Evolutionary conservation across 164 flowering plant species (phyloP).

Genomic region (Sextonia rubra): DNA sequence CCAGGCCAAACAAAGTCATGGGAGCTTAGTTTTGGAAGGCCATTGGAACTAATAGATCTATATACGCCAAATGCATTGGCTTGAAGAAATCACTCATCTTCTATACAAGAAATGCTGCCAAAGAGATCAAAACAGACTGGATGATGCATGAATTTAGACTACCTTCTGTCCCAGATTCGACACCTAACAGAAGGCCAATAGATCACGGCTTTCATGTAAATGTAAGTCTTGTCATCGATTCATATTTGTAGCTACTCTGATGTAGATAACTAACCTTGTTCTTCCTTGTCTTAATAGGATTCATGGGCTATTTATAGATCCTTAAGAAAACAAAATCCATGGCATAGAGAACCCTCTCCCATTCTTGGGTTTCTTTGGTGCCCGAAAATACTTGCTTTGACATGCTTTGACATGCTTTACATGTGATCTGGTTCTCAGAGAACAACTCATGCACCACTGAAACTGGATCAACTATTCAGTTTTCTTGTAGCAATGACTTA

Average conservation of each 20-base stretch:
- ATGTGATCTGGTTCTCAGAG: conserved; percentile 41
- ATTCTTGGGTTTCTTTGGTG: conserved; percentile 60
- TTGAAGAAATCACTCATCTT: conserved; percentile 94
- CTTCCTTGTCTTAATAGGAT: conserved; percentile 53
- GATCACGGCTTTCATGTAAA: conserved; percentile 56
- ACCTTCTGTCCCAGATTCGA: conserved; percentile 54
- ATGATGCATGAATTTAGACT: conserved; percentile 99
- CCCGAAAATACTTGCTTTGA: conserved; percentile 32
- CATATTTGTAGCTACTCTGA: not conserved
- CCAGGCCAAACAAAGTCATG: conserved; percentile 88
- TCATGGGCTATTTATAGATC: conserved; percentile 98
- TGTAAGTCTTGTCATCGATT: conserved; percentile 31
- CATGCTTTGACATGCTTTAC: conserved; percentile 21
- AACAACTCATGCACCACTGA: conserved; percentile 51
- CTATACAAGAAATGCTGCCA: conserved; percentile 93
- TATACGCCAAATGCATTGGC: conserved; percentile 84
- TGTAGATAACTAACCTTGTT: not conserved
- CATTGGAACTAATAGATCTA: conserved; percentile 89
- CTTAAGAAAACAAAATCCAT: conserved; percentile 81
- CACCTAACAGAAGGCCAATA: conserved; percentile 37
- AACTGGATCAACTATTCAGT: conserved; percentile 32
- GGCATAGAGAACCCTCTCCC: conserved; percentile 74
- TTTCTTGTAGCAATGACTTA: conserved; percentile 28
- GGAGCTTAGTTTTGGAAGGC: conserved; percentile 98
- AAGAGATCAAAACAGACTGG: conserved; percentile 95